Base-by-base conservation (phyloP, 176 grass and related monocot species). In the Oryza punctata region DNA sequence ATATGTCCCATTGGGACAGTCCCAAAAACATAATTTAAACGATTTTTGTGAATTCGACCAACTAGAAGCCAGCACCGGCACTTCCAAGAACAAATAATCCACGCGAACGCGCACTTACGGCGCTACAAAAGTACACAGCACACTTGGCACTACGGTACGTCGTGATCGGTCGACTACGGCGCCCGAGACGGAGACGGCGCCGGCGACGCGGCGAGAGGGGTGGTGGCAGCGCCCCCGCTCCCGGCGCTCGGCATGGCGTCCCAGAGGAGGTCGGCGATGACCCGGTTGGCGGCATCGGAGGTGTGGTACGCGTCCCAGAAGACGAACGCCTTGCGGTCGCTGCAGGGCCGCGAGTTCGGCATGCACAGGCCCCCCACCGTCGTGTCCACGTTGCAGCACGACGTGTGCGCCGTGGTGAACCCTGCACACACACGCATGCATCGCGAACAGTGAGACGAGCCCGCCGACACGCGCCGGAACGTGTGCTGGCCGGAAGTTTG, bases 281-380 rank as follows among this genome's bases (percentile, higher is more conserved):
- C 80, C 85, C 87, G 60, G 70, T 96, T 99, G 10, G 96, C 93
- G 18, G 96, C 96, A 65, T 96, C 93, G 0, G 96, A 91, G 41
- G 96, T 95, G 87, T 99, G 96, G 50, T 99, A 99, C 26, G 93
- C 96, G 46, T 96, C 96, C 96, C 96, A 96, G 86, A 99, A 99
- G 72, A 99, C 96, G 54, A 88, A 99, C 4, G 87, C 85, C 59
- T 79, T 85, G 69, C 96, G 96, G 85, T 96, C 79, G 63, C 54
- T 6, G 84, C 93, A 99, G 54, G 94, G 91, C 33, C 50, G 76
- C 10, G 91, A 86, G 26, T 90, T 95, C 44, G 96, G 93, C 68
- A 98, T 47, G 87, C 93, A 99, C 49, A 99, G 89, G 0, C 96
- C 96, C 0, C 91, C 93, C 5, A 95, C 73, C 19, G 86, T 90